phyloP scores from a whole-genome alignment of 305 asterid species.

The Fraxinus platypoda region DNA sequence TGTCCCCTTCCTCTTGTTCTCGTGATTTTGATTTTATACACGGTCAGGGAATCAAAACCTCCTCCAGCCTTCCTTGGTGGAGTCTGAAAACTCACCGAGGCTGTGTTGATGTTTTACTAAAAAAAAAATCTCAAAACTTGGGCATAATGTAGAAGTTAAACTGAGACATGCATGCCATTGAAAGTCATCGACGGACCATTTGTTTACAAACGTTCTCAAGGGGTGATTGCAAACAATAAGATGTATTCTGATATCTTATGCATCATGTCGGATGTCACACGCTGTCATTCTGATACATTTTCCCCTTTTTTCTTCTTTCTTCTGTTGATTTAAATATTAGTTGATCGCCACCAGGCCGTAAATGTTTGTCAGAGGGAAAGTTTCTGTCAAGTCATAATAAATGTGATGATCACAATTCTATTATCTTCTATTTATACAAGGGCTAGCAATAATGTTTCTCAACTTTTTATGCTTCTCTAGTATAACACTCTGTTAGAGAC shows the following conservation, averaged over 20 bases:
- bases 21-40: background rate
- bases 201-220: constrained; percentile 8
- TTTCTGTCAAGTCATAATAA: background rate
- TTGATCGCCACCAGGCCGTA: constrained; percentile 7
- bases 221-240: constrained; percentile 11
- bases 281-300: background rate
- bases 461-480: background rate
- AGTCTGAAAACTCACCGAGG: background rate
- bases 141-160: background rate
- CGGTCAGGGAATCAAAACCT: background rate
- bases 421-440: background rate
- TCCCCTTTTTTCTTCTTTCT: background rate
- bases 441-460: background rate
- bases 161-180: background rate
- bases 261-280: background rate
- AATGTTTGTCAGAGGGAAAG: background rate
- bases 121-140: background rate
- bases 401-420: background rate
- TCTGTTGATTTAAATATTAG: background rate
- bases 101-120: background rate
- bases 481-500: background rate
- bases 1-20: background rate
- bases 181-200: background rate
- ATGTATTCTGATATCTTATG: background rate
- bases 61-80: background rate